phyloP scores from a whole-genome alignment of 2,329 filamentous ascomycete genomes.

The Colletotrichum sp. region DNA sequence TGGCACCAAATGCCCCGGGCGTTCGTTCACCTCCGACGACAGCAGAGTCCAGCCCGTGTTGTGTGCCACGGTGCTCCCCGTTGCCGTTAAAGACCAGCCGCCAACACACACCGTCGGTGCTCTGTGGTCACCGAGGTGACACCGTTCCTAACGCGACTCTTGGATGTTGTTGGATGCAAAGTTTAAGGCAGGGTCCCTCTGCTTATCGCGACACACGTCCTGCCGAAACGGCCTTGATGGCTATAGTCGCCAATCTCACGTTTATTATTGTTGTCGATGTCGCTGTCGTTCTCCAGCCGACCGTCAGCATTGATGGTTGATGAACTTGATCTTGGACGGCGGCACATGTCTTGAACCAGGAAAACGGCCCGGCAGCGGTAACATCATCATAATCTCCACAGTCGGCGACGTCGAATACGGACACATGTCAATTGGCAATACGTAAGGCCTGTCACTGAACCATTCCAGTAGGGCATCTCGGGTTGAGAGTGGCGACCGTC shows the following conservation, averaged over 20 bases:
- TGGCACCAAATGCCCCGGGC: neutral
- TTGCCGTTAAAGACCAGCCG: neutral
- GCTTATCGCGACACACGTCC: neutral
- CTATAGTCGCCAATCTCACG: neutral
- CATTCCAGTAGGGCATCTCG: neutral
- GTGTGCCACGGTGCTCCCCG: neutral
- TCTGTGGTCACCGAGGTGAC: conserved; percentile 19
- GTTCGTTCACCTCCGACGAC: neutral
- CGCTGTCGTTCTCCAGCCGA: neutral
- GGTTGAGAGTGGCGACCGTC: neutral
- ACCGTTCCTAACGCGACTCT: conserved; percentile 9
- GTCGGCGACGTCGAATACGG: neutral
- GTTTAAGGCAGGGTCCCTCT: neutral
- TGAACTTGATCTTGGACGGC: neutral
- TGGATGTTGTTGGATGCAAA: conserved; percentile 16
- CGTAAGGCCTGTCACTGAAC: neutral
- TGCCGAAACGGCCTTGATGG: neutral
- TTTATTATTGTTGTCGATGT: neutral
- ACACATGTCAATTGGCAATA: neutral
- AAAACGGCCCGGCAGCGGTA: neutral
- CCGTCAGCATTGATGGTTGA: neutral
- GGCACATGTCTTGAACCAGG: neutral
- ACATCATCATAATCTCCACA: neutral
- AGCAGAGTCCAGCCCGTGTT: neutral
- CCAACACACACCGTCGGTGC: conserved; percentile 4